These are phyloP conservation scores for Pythium scleroteichum DNA, from an alignment of 352 stramenopile species.

Conservation along the genomic window DNA sequence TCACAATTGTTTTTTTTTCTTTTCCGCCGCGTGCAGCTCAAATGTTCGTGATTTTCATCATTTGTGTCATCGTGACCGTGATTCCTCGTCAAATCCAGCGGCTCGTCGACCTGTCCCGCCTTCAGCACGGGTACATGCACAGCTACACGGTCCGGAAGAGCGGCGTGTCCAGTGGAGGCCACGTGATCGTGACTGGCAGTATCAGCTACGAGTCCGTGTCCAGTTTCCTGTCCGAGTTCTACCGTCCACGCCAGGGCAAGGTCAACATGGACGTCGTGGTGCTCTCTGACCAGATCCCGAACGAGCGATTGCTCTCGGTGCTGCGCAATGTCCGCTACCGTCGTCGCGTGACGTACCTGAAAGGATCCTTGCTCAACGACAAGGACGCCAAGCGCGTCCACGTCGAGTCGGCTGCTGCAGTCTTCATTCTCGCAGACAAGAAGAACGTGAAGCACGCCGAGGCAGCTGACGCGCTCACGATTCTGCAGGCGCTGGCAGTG, in stretches of 20 bases:
- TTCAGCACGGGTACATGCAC: slow-evolving; percentile 55
- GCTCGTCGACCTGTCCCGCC: slow-evolving; percentile 49
- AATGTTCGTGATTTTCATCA: slow-evolving; percentile 64
- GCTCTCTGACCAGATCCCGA: slow-evolving; percentile 38
- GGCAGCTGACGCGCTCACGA: slow-evolving; percentile 47
- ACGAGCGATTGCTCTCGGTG: slow-evolving; percentile 36
- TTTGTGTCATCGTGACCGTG: slow-evolving; percentile 57
- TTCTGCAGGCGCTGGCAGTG: slow-evolving; percentile 54
- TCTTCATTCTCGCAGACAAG: slow-evolving; percentile 58
- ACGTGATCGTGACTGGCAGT: slow-evolving; percentile 52
- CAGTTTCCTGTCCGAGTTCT: slow-evolving; percentile 66
- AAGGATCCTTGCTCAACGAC: slow-evolving; percentile 53
- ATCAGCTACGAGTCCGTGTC: slow-evolving; percentile 46
- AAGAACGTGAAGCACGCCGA: slow-evolving; percentile 45
- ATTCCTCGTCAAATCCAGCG: slow-evolving; percentile 57
- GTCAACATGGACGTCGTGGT: slow-evolving; percentile 71
- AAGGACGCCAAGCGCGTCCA: slow-evolving; percentile 50
- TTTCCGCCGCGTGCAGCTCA: too few species aligned
- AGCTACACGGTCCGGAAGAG: slow-evolving; percentile 45
- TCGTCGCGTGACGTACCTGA: slow-evolving; percentile 52
- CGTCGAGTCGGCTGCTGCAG: slow-evolving; percentile 43
- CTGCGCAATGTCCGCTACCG: slow-evolving; percentile 49
- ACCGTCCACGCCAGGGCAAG: slow-evolving; percentile 48
- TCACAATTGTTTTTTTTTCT: neutral
- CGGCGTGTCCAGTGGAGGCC: slow-evolving; percentile 41